Base-by-base conservation (phyloP, 345 rosid genomes). In the Balakata baccata region DNA sequence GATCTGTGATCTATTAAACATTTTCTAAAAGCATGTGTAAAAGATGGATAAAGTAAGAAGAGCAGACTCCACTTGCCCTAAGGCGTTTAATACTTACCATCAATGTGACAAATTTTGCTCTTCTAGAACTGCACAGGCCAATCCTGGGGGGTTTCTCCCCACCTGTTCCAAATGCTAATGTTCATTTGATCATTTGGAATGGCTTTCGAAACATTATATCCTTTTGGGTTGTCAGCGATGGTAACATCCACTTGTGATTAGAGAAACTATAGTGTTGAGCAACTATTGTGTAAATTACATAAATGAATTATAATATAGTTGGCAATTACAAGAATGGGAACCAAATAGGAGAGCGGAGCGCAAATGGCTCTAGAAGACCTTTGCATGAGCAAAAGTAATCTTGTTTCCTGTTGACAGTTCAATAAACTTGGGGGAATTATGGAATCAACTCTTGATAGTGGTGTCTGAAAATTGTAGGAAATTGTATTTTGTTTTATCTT, bases 51-150 rank as follows among this genome's bases (percentile, higher is more conserved):
- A 66, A 20, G 81, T 69, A 75, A 80, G 84, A 75, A 84, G 69
- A 79, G 74, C 82, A 29, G 49, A 82, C 63, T 70, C 83, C 52
- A 71, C 18, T 80, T 84, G 86, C 22, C 74, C 87, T 53, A 86
- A 81, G 73, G 85, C 89, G 52, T 69, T 87, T 67, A 89, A 89
- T 69, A 88, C 89, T 70, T 89, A 45, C 79, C 91, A 86, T 78
- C 83, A 84, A 66, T 87, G 90, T 76, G 75, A 75, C 72, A 85
- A 81, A 66, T 69, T 74, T 71, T 89, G 93, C 83, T 38, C 68
- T 73, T 66, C 81, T 78, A 79, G 70, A 77, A 74, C 45, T 54
- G 65, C 81, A 12, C 74, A 70, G 59, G 84, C 81, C 54, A 54
- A 70, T 64, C 61, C 70, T 57, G 73, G 8, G 64, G 81, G 74